These are phyloP conservation scores for Trypethelium eluteriae DNA, from an alignment of 495 filamentous ascomycete genomes.

Conservation along the genomic window DNA sequence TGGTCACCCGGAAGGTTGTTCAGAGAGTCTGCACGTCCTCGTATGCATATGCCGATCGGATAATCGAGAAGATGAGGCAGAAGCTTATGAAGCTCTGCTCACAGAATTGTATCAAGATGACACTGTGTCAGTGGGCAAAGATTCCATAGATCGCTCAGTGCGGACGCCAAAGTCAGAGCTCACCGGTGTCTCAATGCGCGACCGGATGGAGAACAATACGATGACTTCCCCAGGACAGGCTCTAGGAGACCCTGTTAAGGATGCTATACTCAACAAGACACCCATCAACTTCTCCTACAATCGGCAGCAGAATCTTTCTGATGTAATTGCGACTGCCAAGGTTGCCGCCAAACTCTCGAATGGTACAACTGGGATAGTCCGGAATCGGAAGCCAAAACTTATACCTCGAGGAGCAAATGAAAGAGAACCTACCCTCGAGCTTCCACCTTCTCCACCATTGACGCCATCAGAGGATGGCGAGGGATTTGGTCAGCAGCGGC, in stretches of 20 bases:
- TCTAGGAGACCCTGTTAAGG: neutral
- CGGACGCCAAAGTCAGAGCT: neutral
- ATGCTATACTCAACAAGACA: neutral
- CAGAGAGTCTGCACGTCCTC: neutral
- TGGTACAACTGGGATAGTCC: neutral
- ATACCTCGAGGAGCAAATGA: conserved; percentile 4
- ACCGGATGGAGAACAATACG: no score
- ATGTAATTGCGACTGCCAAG: neutral
- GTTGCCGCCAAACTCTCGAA: neutral
- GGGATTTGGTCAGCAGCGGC: neutral
- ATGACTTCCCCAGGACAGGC: neutral
- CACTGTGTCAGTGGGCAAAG: neutral
- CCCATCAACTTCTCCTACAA: neutral
- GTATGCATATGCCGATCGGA: neutral
- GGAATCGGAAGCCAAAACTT: neutral
- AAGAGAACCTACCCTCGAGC: neutral
- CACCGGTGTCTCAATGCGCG: no score
- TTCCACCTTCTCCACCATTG: neutral
- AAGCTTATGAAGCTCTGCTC: conserved; percentile 8
- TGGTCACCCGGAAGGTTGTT: neutral
- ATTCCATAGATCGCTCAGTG: neutral
- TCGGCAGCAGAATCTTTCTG: neutral
- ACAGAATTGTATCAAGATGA: neutral
- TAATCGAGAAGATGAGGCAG: conserved; percentile 7
- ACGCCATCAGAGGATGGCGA: neutral